Percentiles rank a stretch among this genome's conserved stretches.
Evolutionary conservation across 2,329 filamentous ascomycete species (phyloP).

Genomic region (Elsinoe fawcettii): DNA sequence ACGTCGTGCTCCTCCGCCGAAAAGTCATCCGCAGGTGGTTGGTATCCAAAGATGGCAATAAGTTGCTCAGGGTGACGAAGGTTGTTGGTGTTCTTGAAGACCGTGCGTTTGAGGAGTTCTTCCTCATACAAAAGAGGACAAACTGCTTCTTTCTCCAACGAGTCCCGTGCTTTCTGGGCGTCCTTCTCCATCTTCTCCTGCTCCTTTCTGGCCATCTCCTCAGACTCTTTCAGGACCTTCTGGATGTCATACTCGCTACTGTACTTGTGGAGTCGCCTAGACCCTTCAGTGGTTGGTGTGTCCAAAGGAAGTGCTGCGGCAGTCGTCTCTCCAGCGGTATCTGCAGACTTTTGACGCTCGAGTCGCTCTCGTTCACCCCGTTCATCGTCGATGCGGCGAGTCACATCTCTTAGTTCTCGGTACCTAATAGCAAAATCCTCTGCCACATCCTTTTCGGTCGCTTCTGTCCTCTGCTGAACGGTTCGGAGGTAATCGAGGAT

Average conservation of each 20-base stretch:
- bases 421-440: slow-evolving; percentile 33
- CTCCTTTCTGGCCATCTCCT: slow-evolving; percentile 62
- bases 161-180: slow-evolving; percentile 60
- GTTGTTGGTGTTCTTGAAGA: slow-evolving; percentile 60
- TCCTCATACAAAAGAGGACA: slow-evolving; percentile 62
- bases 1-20: slow-evolving; percentile 59
- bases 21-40: slow-evolving; percentile 68
- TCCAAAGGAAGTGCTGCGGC: slow-evolving; percentile 21
- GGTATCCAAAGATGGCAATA: slow-evolving; percentile 62
- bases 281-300: slow-evolving; percentile 45
- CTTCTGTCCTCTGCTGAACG: slow-evolving; percentile 16
- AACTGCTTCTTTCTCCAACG: slow-evolving; percentile 67
- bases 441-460: slow-evolving; percentile 22
- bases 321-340: slow-evolving; percentile 41
- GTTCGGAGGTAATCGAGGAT: slow-evolving; percentile 24
- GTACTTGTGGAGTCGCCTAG: slow-evolving; percentile 48
- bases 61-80: slow-evolving; percentile 58
- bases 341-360: slow-evolving; percentile 29
- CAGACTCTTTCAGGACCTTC: slow-evolving; percentile 62
- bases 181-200: slow-evolving; percentile 47
- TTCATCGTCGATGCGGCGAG: slow-evolving; percentile 35
- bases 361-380: slow-evolving; percentile 33
- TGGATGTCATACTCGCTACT: slow-evolving; percentile 68
- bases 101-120: slow-evolving; percentile 50
- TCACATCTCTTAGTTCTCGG: slow-evolving; percentile 35